Evolutionary conservation across 2,329 filamentous ascomycete genomes (phyloP), one percentile per base, ranked within the genome.

Genomic region (Pseudocercospora fuligena): DNA sequence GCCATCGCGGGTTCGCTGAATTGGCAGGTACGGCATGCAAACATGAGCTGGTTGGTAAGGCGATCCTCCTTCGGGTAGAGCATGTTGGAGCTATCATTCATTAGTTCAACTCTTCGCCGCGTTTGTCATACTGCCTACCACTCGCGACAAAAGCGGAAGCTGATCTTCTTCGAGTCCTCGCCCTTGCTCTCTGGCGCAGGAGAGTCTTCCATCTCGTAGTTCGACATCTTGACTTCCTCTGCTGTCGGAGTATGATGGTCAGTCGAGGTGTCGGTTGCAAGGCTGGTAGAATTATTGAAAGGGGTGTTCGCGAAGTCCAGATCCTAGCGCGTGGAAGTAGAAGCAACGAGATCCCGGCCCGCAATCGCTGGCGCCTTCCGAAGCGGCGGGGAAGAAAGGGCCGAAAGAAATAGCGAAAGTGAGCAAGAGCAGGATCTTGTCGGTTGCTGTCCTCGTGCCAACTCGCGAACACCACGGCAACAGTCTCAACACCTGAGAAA

Each of bases 71-170:
- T 95, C 60, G 95, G 95, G 78, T 98, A 98, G 63, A 99, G 86
- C 87, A 99, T 92, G 85, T 99, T 99, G 75, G 94, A 97, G 84
- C 90, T 92, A 73, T 43, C 23, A 19, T 19, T 29, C 27, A 51
- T 66, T 69, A 49, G 61, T 64, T 57, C 29, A 69, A 65, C 27
- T 47, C 12, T 43, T 43, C 60, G n/a, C 9, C 23, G 27, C 12
- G 23, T 23, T 58, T 21, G 51, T 36, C 3, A 40, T 46, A 58
- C 33, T 33, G 19, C 65, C 53, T 58, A 90, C 90, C 95, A 99
- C 86, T 99, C 95, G 74, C 93, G 93, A 85, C 95, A 99, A 86
- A 99, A 99, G 77, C 92, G 91, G 82, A 98, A 99, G 57, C 92
- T 93, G 80, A 98, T 94, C 80, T 97, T 93, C 82, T 94, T 82